These are phyloP conservation scores for Umbelopsis ramanniana DNA, from an alignment of 192 early-diverging fungal genomes.

Conservation along the genomic window DNA sequence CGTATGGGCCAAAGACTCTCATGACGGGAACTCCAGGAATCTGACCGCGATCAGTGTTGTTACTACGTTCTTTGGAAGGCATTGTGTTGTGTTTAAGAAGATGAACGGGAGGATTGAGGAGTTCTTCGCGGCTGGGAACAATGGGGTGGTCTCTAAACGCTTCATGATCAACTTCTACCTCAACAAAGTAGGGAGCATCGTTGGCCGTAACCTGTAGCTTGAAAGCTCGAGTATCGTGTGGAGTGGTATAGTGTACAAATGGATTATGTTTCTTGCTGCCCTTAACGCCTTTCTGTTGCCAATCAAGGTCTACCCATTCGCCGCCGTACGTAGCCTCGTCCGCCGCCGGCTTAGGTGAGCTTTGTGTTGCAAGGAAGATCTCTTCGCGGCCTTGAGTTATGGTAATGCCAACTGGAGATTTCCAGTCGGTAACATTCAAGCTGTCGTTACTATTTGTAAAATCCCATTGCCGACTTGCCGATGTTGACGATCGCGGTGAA, in stretches of 20 bases:
- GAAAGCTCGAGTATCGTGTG: slow-evolving; percentile 15
- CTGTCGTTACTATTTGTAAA: neutral
- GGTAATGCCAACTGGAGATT: slow-evolving; percentile 7
- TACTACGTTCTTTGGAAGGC: neutral
- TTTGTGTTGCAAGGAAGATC: slow-evolving; percentile 1
- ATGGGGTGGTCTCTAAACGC: slow-evolving; percentile 27
- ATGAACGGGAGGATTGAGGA: slow-evolving; percentile 17
- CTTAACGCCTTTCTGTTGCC: neutral
- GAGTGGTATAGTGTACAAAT: neutral
- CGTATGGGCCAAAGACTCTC: slow-evolving; percentile 42
- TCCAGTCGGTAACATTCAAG: slow-evolving; percentile 6
- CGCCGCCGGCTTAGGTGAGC: neutral
- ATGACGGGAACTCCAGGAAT: slow-evolving; percentile 55
- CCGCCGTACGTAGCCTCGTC: neutral
- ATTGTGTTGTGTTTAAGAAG: slow-evolving; percentile 1
- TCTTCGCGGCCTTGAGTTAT: neutral
- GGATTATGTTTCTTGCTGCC: neutral
- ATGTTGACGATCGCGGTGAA: neutral
- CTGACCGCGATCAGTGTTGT: neutral
- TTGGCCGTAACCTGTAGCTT: slow-evolving; percentile 25
- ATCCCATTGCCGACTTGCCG: neutral
- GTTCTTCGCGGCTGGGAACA: slow-evolving; percentile 27
- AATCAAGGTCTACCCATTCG: slow-evolving; percentile 10
- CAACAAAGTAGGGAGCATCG: slow-evolving; percentile 25
- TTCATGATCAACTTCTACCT: slow-evolving; percentile 23